phyloP scores from a whole-genome alignment of 371 early-diverging fungal species.

The Mortierella sp. region DNA sequence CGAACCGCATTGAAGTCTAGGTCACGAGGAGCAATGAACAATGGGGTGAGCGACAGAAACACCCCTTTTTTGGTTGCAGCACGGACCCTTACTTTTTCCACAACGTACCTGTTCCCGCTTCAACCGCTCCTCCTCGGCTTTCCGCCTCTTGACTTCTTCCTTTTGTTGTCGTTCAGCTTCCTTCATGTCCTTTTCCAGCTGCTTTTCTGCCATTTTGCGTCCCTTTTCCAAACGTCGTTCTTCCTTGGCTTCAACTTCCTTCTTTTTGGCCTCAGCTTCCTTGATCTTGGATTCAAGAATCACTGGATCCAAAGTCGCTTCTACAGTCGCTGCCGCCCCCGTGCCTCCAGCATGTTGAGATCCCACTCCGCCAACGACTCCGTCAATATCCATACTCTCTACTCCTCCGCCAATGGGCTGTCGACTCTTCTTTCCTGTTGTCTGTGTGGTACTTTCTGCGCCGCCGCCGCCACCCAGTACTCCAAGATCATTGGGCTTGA shows the following conservation, averaged over 20 bases:
- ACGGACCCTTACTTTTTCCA: no score
- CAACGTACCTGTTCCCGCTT: constrained; percentile 41
- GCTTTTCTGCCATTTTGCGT: constrained; percentile 54
- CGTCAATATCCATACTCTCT: constrained; percentile 34
- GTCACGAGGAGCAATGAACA: background rate
- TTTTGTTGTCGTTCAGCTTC: constrained; percentile 56
- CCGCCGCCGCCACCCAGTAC: constrained; percentile 1
- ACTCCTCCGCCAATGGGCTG: constrained; percentile 11
- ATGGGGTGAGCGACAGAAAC: background rate
- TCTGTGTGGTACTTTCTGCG: background rate
- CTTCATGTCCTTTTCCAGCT: constrained; percentile 54
- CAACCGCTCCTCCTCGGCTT: constrained; percentile 55
- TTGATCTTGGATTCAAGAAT: constrained; percentile 42
- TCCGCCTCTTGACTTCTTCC: constrained; percentile 54
- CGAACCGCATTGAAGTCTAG: constrained; percentile 40
- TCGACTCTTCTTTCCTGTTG: constrained; percentile 9
- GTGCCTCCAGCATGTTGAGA: background rate
- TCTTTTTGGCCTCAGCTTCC: constrained; percentile 51
- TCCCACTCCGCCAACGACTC: background rate
- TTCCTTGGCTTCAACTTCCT: constrained; percentile 48
- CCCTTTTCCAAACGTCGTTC: constrained; percentile 55
- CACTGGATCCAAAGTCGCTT: constrained; percentile 40
- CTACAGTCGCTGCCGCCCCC: constrained; percentile 18
- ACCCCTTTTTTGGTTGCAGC: no score
- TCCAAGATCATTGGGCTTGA: background rate